Conservation (phyloP, 352 stramenopile species). For the Phytophthora capsici region DNA sequence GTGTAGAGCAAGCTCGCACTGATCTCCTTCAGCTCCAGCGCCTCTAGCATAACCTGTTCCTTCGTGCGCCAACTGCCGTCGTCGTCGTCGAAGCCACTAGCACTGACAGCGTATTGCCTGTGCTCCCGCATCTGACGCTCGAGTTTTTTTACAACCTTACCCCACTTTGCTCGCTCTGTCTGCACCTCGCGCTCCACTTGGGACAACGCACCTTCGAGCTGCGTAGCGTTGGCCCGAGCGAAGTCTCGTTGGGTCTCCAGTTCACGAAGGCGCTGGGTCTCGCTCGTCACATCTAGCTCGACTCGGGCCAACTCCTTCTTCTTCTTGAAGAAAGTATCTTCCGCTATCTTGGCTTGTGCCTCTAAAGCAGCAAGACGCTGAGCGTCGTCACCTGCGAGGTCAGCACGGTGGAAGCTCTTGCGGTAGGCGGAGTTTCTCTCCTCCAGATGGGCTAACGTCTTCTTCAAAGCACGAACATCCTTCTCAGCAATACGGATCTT, state of each 20-base stretch:
- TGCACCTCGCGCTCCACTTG: constrained; percentile 82
- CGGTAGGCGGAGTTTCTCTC: constrained; percentile 94
- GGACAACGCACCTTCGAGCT: constrained; percentile 61
- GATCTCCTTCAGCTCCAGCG: constrained; percentile 81
- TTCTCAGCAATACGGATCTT: constrained; percentile 93
- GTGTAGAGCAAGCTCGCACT: constrained; percentile 90
- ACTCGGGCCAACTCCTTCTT: constrained; percentile 95
- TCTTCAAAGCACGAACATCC: constrained; percentile 93
- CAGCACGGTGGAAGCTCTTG: constrained; percentile 92
- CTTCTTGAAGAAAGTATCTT: constrained; percentile 92
- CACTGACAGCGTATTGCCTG: constrained; percentile 44
- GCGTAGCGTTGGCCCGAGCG: constrained; percentile 61
- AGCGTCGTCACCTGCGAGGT: constrained; percentile 87
- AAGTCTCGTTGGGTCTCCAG: constrained; percentile 76
- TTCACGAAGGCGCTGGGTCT: constrained; percentile 69
- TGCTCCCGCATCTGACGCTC: constrained; percentile 72
- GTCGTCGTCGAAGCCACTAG: constrained; percentile 18
- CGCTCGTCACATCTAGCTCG: constrained; percentile 84
- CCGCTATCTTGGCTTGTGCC: constrained; percentile 84
- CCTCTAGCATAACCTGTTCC: constrained; percentile 87
- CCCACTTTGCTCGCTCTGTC: constrained; percentile 67
- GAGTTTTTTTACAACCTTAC: constrained; percentile 77
- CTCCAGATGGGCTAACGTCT: constrained; percentile 93
- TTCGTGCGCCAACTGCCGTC: constrained; percentile 53
- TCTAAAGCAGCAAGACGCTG: constrained; percentile 89